Evolutionary conservation across 2,329 filamentous ascomycete species (phyloP), one percentile per base, ranked within the genome.

Genomic region (Aplosporella prunicola): DNA sequence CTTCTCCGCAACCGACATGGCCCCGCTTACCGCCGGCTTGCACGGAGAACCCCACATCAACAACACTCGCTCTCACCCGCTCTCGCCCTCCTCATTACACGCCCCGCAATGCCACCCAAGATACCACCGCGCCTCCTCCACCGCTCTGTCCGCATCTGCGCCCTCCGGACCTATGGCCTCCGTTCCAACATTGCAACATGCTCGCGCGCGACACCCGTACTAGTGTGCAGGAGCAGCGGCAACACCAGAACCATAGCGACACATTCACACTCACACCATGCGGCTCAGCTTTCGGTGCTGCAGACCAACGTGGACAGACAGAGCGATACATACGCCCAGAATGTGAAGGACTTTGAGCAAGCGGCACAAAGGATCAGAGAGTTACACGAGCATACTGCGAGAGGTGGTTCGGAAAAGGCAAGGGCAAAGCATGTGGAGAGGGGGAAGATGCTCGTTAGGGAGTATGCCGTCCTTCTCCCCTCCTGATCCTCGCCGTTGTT

Each of bases 381-480:
- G 36, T 69, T 96, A 41, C 85, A 89, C 41, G 64, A 68, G 31
- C 76, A 71, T 47, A 81, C 85, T 40, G 75, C 85, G 34, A 71
- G 74, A 45, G 89, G 89, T 36, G 91, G 91, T 0, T 66, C 84
- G 1, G 72, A 79, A 41, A 91, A 91, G 59, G 84, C 89, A 4
- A 72, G 82, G 42, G 78, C 89, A 46, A 95, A 95, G 66, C 89
- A 96, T 56, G 62, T 93, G 15, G 76, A 80, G 22, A 72, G 88
- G 49, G 84, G 85, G 46, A 96, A 96, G 71, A 94, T 96, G 87
- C 72, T 98, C 40, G 86, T 88, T 2, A 70, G 91, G 46, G 89
- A 96, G 60, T 63, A 49, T 45, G n/a, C n/a, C n/a, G n/a, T n/a
- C n/a, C n/a, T n/a, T n/a, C n/a, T n/a, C n/a, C n/a, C 53, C 46